Conservation (phyloP, 2,329 filamentous ascomycete species). For the Laburnicola sp. region DNA sequence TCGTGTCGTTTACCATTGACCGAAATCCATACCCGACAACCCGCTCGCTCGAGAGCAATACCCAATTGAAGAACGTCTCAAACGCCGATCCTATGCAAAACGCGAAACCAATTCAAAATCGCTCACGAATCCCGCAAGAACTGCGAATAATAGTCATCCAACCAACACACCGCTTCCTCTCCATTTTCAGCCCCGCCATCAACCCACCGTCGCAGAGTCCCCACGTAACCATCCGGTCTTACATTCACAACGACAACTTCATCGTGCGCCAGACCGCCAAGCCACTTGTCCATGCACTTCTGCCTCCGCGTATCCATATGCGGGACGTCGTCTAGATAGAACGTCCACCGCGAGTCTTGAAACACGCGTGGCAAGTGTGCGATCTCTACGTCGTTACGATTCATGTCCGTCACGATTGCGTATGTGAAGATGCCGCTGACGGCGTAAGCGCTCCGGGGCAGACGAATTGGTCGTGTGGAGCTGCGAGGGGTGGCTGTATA, state of each 20-base stretch:
- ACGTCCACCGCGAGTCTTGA: conserved; percentile 68
- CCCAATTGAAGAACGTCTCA: too few relatives aligned
- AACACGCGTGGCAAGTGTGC: conserved; percentile 64
- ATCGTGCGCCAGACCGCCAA: conserved; percentile 59
- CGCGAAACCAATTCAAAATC: neutral
- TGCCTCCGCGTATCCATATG: conserved; percentile 57
- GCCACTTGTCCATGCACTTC: conserved; percentile 68
- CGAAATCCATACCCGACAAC: too few relatives aligned
- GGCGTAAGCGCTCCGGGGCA: conserved; percentile 67
- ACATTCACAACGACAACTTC: conserved; percentile 69
- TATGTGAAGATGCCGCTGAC: conserved; percentile 72
- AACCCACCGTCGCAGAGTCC: conserved; percentile 57
- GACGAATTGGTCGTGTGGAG: conserved; percentile 66
- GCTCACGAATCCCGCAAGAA: conserved; percentile 46
- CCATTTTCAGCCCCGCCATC: conserved; percentile 35
- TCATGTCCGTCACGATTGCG: conserved; percentile 63
- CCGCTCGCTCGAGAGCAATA: too few relatives aligned
- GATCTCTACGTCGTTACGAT: conserved; percentile 66
- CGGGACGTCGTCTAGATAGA: conserved; percentile 70
- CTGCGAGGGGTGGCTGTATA: conserved; percentile 59
- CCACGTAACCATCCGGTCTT: conserved; percentile 74
- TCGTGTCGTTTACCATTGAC: too few relatives aligned
- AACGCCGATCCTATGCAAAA: conserved; percentile 5
- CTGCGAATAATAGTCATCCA: conserved; percentile 56
- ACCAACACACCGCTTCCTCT: conserved; percentile 47